phyloP scores from a whole-genome alignment of 2,329 filamentous ascomycete genomes.

The Penicillium italicum region DNA sequence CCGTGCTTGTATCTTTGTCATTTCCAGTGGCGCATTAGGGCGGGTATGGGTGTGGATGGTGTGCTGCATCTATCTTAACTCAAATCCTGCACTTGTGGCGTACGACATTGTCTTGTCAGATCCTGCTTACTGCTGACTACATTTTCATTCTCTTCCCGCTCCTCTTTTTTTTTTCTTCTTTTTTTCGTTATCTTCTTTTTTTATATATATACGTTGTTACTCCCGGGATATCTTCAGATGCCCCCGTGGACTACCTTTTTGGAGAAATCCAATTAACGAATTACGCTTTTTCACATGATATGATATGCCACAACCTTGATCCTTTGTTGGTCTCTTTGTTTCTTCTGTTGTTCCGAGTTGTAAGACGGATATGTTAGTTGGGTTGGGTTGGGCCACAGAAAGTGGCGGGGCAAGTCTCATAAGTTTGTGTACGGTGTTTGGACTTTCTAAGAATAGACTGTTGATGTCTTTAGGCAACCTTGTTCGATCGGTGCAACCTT shows the following conservation, averaged over 20 bases:
- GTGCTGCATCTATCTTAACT: constrained; percentile 3
- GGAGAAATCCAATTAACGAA: constrained; percentile 3
- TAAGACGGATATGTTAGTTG: not conserved
- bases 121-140: not conserved
- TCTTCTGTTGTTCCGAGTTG: not conserved
- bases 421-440: not conserved
- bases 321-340: not conserved
- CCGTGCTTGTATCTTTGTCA: constrained; percentile 7
- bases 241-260: not conserved
- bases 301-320: not conserved
- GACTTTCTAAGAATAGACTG: not conserved
- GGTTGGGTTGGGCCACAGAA: not conserved
- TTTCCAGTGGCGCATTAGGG: constrained; percentile 12
- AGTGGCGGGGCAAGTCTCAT: not conserved
- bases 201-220: not conserved
- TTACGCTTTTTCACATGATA: not conserved
- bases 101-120: not conserved
- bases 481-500: not conserved
- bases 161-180: not conserved
- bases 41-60: constrained; percentile 3
- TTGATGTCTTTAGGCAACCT: not conserved
- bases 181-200: not conserved
- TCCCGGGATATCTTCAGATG: not conserved
- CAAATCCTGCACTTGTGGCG: constrained; percentile 13
- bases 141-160: not conserved